Base-by-base conservation (phyloP, 352 stramenopile species). In the Thraustochytrium striatum region DNA sequence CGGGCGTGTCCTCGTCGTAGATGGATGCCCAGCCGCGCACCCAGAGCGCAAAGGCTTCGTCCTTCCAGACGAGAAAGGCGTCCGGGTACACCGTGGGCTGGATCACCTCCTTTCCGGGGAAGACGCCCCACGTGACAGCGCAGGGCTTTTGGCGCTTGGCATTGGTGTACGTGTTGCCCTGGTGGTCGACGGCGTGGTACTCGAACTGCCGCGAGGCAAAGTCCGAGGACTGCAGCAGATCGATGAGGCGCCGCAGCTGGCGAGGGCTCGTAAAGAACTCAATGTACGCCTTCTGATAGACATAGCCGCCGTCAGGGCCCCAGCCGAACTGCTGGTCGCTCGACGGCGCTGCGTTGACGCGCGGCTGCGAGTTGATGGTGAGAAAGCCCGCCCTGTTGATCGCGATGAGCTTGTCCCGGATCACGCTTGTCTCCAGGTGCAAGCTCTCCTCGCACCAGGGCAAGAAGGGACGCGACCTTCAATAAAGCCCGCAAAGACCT, bases 231-330 rank as follows among this genome's bases (percentile, higher is more conserved):
- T 72, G 3, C 1, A 75, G 65, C 44, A 75, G 50, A 21, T 94
- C 89, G 32, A 95, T 95, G 75, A 95, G 90, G 79, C 90, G 90
- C 83, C 92, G 93, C 84, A 95, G 89, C 79, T 92, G 92, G 69
- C 94, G 88, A 3, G 94, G 94, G 68, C 90, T 97, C 62, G 95
- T 91, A 84, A 99, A 99, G 85, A 93, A 98, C 87, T 99, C 96
- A 73, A 98, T 91, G 86, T 99, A 99, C 30, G 94, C 94, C 87
- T 99, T 98, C 86, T 99, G 96, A 87, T 99, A 99, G 44, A 99
- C 94, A 57, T 89, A 91, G 39, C 96, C 96, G 68, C 93, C 94
- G 32, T 86, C 84, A 11, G 95, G 94, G 78, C 96, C 96, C 96
- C 96, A 99, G 41, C 96, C 96, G 88, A 98, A 98, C 68, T 50